Evolutionary conservation across 75 land plant species (phyloP).

Genomic region (Selaginella tamariscina): DNA sequence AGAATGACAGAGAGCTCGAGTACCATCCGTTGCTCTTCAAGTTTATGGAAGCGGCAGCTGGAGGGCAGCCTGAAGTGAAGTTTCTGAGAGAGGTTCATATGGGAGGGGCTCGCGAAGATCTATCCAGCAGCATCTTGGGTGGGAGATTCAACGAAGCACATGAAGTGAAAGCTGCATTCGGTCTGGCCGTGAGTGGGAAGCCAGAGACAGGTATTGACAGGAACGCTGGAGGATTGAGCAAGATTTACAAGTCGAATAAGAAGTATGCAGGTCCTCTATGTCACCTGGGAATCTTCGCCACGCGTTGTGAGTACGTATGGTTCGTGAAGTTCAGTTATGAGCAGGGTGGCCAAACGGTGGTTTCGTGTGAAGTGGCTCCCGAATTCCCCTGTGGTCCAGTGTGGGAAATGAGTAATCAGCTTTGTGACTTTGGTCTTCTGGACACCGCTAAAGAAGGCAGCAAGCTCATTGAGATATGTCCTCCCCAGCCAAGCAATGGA

Average conservation of each 20-base stretch:
- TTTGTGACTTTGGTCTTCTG: not conserved
- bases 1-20: not conserved
- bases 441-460: not conserved
- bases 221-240: not conserved
- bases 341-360: not conserved
- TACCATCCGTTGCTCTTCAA: conserved; percentile 3
- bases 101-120: not conserved
- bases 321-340: not conserved
- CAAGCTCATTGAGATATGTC: conserved; percentile 1
- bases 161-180: not conserved
- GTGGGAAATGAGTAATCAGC: not conserved
- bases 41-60: not conserved
- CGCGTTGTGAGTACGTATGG: not conserved
- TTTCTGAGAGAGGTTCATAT: not conserved
- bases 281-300: not conserved
- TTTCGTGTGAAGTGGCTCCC: not conserved
- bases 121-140: not conserved
- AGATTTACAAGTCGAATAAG: not conserved
- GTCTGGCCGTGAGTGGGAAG: conserved; percentile 2
- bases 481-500: not conserved
- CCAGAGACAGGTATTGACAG: not conserved
- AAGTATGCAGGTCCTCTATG: not conserved
- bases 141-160: not conserved
- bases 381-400: not conserved
- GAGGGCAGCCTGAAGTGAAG: conserved; percentile 1